A percentile compares a stretch with the other conserved stretches of the same genome.
Conservation (phyloP, 192 early-diverging fungal genomes). For the Dissophora globulifera region DNA sequence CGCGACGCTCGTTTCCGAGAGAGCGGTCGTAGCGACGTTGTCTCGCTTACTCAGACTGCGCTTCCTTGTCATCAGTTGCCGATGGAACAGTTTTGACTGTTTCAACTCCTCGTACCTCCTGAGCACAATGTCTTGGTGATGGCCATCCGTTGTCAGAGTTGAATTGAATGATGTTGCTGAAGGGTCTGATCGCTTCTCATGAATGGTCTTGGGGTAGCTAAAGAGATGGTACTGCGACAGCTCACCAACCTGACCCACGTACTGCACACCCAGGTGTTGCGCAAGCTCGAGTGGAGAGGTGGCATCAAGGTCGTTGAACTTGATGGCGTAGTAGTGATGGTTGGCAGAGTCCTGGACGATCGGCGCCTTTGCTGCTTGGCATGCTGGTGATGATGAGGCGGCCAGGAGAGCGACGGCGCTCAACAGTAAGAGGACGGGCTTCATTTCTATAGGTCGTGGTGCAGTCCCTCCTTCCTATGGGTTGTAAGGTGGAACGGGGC, state of each 20-base stretch:
- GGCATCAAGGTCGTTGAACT: constrained; percentile 40
- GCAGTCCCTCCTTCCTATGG: background rate
- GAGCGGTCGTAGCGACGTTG: background rate
- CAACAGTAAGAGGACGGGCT: constrained; percentile 34
- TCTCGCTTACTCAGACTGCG: constrained; percentile 14
- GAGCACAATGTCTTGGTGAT: constrained; percentile 54
- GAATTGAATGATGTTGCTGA: constrained; percentile 6
- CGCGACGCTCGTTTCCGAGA: background rate
- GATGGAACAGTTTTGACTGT: constrained; percentile 20
- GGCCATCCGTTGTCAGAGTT: background rate
- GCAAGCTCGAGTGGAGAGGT: constrained; percentile 52
- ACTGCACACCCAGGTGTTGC: constrained; percentile 50
- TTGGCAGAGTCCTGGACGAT: constrained; percentile 51
- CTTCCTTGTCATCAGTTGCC: constrained; percentile 8
- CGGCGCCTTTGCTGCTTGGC: constrained; percentile 5
- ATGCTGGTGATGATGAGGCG: constrained; percentile 2
- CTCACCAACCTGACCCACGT: constrained; percentile 75
- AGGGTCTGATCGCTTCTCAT: constrained; percentile 33
- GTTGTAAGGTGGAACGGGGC: background rate
- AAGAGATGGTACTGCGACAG: constrained; percentile 72
- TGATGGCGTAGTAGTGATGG: constrained; percentile 61
- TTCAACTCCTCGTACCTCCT: constrained; percentile 31
- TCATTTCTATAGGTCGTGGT: constrained; percentile 6
- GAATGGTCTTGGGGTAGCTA: constrained; percentile 56
- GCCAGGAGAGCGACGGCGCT: constrained; percentile 29